Evolutionary conservation across 768 basidiomycete species (phyloP), one percentile per base, ranked within the genome.

Genomic region (Russula olivacea): DNA sequence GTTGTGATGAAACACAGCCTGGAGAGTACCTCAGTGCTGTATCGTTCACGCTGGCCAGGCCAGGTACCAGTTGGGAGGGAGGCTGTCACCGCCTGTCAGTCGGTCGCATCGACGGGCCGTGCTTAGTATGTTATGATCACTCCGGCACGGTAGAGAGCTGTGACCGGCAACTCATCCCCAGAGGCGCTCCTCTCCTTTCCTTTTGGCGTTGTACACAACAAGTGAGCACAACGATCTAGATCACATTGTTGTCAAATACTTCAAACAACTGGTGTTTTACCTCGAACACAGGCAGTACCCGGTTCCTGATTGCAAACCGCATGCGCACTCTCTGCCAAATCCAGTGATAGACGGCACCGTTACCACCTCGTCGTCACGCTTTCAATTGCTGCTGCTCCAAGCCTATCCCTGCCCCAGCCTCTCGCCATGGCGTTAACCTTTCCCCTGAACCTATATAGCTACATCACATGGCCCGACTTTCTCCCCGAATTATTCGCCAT

Each of bases 341-440:
- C 19, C n/a, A 45, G n/a, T 45, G n/a, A n/a, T 3, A 50, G 32
- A 19, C 17, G 28, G 32, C n/a, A 38, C 59, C 30, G 59, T 40
- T 19, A 32, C 61, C 56, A 34, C 55, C 50, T 57, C 41, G 61
- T 62, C 50, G 61, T 52, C 55, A 62, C 21, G 55, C 56, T 61
- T 61, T 15, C 23, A 25, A 48, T 48, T 12, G 30, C 49, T 57
- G 8, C 34, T 21, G 28, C 28, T 2, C 30, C 21, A 55, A 19
- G n/a, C 9, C 32, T n/a, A 21, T n/a, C 34, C 36, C 30, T n/a
- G n/a, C 38, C 38, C 14, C 40, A 30, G 19, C 7, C 55, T 48
- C 49, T 52, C 10, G 21, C 55, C 7, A 52, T 58, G 61, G 49
- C 34, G 56, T 63, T 56, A 58, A 50, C 30, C 28, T 28, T 23